These are phyloP conservation scores for Corymbia citriodora DNA, from an alignment of 441 rosid genomes.

Conservation along the genomic window DNA sequence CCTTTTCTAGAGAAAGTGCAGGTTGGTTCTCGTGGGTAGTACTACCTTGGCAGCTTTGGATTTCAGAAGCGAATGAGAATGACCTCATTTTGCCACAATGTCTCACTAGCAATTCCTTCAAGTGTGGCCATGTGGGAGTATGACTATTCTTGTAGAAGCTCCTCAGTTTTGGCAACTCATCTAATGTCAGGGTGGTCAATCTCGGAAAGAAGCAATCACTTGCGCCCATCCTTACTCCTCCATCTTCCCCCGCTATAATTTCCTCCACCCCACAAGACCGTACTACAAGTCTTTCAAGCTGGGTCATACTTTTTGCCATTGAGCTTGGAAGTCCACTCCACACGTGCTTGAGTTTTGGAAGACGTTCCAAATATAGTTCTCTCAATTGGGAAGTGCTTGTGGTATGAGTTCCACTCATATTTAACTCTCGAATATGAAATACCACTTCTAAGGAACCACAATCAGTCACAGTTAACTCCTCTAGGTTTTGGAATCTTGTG, in stretches of 20 bases:
- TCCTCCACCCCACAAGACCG: background rate
- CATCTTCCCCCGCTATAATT: accelerated
- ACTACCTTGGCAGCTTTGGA: background rate
- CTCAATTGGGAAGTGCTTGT: background rate
- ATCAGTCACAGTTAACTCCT: background rate
- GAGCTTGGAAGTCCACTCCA: background rate
- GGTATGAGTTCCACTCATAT: background rate
- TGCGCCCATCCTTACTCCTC: background rate
- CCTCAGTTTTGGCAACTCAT: background rate
- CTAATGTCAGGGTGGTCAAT: background rate
- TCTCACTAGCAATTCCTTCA: background rate
- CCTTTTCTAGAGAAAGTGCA: background rate
- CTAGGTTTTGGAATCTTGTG: background rate
- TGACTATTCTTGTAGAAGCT: background rate
- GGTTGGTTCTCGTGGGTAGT: background rate
- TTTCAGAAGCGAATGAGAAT: background rate
- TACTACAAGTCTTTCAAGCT: background rate
- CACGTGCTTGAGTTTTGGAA: background rate
- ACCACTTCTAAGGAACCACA: background rate
- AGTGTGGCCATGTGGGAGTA: background rate
- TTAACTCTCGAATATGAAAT: background rate
- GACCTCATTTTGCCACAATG: background rate
- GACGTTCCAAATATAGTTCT: background rate
- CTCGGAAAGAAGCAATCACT: background rate
- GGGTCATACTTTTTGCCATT: background rate